Evolutionary conservation across 148 eudicot species (phyloP), one percentile per base, ranked within the genome.

Genomic region (Cornus suecica): DNA sequence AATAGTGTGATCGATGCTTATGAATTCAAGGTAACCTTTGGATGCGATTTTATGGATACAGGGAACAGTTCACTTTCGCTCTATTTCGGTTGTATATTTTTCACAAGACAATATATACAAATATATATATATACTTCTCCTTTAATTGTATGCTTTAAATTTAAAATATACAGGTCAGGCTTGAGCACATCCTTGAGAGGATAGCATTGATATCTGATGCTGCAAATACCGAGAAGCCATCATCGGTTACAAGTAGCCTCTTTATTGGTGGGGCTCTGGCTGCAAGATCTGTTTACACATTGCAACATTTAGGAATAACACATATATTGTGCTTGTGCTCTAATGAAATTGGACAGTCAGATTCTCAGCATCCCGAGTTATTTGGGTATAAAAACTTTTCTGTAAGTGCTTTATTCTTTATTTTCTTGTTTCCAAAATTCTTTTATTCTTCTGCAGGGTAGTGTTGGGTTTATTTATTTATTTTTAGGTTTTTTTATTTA

Each of bases 241-340:
- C 99, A 26, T 73, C 73, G 45, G 77, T 95, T 69, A 81, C 87
- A 25, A 80, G 77, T 68, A 75, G 85, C 83, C 76, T 93, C 79
- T 95, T 88, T 81, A 95, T 95, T 66, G 97, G 99, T 76, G 98
- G 99, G 67, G 97, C 98, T 26, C 82, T 95, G 73, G 99, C 97
- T 80, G 99, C 99, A 32, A 91, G 97, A 87, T 91, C 99, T 77
- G 82, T 87, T 23, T 83, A 88, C 87, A 95, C 99, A 18, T 86
- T 95, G 81, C 93, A 90, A 79, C 93, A 91, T 86, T 77, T 95
- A 68, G 93, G 92, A 79, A 90, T 95, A 51, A 90, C 97, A 30
- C 98, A 95, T 81, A 84, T 95, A 65, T 83, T 95, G 63, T 95
- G 99, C 82, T 82, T 95, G 65, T 95, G 99, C 84, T 88, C 98